A percentile compares a stretch with the other conserved stretches of the same genome.
Evolutionary conservation across 805 yeast genomes (phyloP).

Genomic region (Hanseniaspora meyeri): DNA sequence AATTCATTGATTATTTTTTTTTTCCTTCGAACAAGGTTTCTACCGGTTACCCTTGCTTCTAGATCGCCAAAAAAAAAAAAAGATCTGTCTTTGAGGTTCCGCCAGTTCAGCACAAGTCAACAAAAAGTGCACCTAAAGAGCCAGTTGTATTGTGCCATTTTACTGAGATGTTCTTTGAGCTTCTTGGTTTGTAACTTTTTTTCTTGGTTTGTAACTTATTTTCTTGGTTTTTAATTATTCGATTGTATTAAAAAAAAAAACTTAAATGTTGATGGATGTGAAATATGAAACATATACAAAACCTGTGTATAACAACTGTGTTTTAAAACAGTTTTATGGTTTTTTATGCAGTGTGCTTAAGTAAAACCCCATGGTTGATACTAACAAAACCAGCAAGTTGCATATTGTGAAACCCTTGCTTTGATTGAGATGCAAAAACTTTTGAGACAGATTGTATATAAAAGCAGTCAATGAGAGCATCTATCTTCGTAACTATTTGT

Average conservation of each 20-base stretch:
- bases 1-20: constrained; percentile 32
- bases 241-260: too few species aligned
- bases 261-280: neutral
- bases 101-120: too few species aligned
- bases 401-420: neutral
- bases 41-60: too few species aligned
- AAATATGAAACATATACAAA: neutral
- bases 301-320: neutral
- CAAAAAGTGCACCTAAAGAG: too few species aligned
- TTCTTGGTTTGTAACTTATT: too few species aligned
- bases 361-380: neutral
- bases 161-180: too few species aligned
- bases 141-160: too few species aligned
- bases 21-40: constrained; percentile 3
- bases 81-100: too few species aligned
- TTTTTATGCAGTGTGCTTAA: neutral
- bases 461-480: neutral
- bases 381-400: neutral
- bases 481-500: neutral
- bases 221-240: too few species aligned
- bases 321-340: neutral
- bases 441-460: too few species aligned
- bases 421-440: neutral
- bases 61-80: too few species aligned
- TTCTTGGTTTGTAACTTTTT: too few species aligned